Evolutionary conservation across 2,329 filamentous ascomycete genomes (phyloP).

Genomic region (Penicillium brasilianum): DNA sequence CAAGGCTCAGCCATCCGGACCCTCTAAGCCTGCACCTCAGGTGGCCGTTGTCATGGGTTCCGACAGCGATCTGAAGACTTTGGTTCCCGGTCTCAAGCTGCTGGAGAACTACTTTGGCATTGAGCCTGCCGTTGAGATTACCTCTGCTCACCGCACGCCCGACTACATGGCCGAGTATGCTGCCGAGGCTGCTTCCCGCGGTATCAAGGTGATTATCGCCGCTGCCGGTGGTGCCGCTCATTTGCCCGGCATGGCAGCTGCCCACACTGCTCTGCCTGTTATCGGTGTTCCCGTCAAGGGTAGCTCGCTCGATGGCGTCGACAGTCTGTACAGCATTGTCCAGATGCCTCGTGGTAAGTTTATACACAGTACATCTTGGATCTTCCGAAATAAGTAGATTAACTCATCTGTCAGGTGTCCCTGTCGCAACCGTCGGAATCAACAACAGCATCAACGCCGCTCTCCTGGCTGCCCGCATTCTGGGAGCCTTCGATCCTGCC

Average conservation of each 20-base stretch:
- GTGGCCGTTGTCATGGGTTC: conserved; percentile 57
- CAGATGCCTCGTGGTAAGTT: conserved; percentile 70
- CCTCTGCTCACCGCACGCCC: conserved; percentile 69
- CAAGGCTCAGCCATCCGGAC: conserved; percentile 37
- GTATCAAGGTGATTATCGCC: conserved; percentile 75
- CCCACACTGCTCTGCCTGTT: conserved; percentile 72
- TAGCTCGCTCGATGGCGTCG: conserved; percentile 72
- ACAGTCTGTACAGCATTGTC: conserved; percentile 73
- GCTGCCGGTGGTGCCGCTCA: conserved; percentile 76
- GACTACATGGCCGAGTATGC: conserved; percentile 71
- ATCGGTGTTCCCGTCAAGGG: conserved; percentile 80
- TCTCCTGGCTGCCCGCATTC: conserved; percentile 70
- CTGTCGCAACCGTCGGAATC: conserved; percentile 76
- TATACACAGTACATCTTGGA: background rate
- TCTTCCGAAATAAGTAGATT: conserved; percentile 1
- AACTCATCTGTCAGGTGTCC: conserved; percentile 60
- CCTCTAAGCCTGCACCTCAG: conserved; percentile 41
- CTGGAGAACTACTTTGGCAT: conserved; percentile 51
- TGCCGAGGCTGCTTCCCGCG: conserved; percentile 64
- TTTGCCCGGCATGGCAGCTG: conserved; percentile 75
- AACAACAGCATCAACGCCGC: conserved; percentile 81
- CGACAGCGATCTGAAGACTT: conserved; percentile 52
- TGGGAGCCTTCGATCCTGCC: conserved; percentile 58
- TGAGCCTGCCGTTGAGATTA: conserved; percentile 53
- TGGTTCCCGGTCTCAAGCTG: conserved; percentile 52